Percentiles rank a stretch among this genome's conserved stretches.
Conservation (phyloP, 2,329 filamentous ascomycete genomes). For the Aspergillus neotritici region DNA sequence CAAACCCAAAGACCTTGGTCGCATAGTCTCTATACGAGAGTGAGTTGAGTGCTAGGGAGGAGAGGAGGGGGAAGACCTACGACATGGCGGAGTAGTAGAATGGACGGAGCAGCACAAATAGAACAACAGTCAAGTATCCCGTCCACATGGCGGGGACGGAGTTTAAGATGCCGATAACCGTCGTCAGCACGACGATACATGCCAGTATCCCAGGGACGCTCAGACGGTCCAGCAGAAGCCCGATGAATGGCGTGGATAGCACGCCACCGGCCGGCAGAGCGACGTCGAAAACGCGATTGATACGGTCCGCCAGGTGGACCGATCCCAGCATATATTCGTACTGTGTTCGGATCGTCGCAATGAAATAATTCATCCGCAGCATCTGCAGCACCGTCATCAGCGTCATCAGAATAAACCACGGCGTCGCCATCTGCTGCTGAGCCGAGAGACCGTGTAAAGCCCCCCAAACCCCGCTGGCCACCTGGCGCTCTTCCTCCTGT, state of each 20-base stretch:
- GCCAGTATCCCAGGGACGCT: constrained; percentile 66
- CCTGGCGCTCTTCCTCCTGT: constrained; percentile 62
- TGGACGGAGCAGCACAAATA: constrained; percentile 84
- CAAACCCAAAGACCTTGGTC: constrained; percentile 88
- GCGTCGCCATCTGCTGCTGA: constrained; percentile 64
- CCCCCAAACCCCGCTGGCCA: constrained; percentile 74
- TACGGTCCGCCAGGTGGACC: constrained; percentile 54
- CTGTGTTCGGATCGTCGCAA: constrained; percentile 77
- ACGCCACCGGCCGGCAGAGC: constrained; percentile 77
- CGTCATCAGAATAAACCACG: constrained; percentile 85
- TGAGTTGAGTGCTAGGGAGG: background rate
- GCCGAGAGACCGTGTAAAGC: constrained; percentile 69
- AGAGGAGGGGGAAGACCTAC: constrained; percentile 30
- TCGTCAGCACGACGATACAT: constrained; percentile 65
- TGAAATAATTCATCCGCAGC: constrained; percentile 87
- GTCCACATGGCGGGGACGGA: constrained; percentile 61
- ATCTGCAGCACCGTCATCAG: constrained; percentile 73
- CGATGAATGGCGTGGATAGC: constrained; percentile 77
- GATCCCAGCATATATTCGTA: constrained; percentile 70
- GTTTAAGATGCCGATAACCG: constrained; percentile 69
- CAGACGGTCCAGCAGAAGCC: constrained; percentile 68
- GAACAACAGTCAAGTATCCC: constrained; percentile 64
- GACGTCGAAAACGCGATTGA: constrained; percentile 81
- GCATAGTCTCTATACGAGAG: constrained; percentile 61
- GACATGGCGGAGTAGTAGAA: constrained; percentile 89